Conservation (phyloP, 805 yeast genomes). For the Saccharomycopsis schoenii region DNA sequence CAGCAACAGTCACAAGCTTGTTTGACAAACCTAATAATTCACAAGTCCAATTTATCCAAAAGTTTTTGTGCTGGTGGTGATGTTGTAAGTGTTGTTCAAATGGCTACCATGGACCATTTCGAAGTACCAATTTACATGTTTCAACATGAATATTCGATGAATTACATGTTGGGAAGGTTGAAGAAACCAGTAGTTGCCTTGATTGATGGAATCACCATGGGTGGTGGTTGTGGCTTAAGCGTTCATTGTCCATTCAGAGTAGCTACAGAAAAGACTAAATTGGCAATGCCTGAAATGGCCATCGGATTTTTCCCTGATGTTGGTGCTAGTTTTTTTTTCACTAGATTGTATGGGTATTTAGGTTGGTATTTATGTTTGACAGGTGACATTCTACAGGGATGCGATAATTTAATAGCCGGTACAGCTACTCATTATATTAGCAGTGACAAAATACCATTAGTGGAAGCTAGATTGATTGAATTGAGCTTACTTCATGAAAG, state of each 20-base stretch:
- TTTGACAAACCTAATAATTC: conserved; percentile 20
- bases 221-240: conserved; percentile 92
- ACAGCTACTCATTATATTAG: conserved; percentile 85
- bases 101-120: conserved; percentile 35
- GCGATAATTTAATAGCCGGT: conserved; percentile 75
- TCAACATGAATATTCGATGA: conserved; percentile 27
- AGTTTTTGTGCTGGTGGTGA: conserved; percentile 84
- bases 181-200: conserved; percentile 77
- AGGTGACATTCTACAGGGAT: conserved; percentile 67
- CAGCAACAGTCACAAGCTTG: conserved; percentile 22
- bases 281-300: conserved; percentile 97
- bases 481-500: conserved; percentile 28
- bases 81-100: conserved; percentile 55
- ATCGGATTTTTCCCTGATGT: conserved; percentile 97
- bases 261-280: conserved; percentile 78
- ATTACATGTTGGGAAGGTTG: conserved; percentile 55
- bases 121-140: conserved; percentile 18
- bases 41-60: conserved; percentile 23
- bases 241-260: conserved; percentile 88
- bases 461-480: conserved; percentile 55
- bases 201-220: conserved; percentile 92
- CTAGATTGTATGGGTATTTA: conserved; percentile 68
- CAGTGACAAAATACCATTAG: conserved; percentile 46
- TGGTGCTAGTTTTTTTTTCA: conserved; percentile 84
- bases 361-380: conserved; percentile 85